Percentiles rank a stretch among this genome's conserved stretches.
Evolutionary conservation across 1,284 basidiomycete genomes (phyloP).

Genomic region (Fomitopsis schrenkii): DNA sequence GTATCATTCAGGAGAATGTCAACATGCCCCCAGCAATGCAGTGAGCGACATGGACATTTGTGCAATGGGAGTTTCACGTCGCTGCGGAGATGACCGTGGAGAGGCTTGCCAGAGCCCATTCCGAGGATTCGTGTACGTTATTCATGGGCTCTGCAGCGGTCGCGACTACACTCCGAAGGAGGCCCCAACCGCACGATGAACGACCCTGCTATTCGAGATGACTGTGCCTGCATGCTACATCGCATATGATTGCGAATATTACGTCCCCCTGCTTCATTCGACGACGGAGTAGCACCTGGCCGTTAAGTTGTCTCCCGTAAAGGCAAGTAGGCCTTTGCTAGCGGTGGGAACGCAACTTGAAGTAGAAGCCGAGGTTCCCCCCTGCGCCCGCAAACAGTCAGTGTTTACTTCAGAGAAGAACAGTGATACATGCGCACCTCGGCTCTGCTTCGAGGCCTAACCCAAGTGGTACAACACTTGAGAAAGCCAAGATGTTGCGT

Average conservation of each 20-base stretch:
- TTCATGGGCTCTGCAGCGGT: background rate
- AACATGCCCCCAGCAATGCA: no score
- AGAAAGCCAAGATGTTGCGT: background rate
- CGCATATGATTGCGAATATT: background rate
- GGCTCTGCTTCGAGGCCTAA: background rate
- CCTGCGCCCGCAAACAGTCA: background rate
- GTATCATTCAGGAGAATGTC: background rate
- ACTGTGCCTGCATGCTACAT: background rate
- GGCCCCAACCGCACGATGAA: background rate
- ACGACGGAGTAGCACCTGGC: background rate
- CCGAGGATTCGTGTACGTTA: background rate
- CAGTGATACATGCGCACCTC: background rate
- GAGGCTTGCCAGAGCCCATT: background rate
- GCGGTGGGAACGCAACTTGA: background rate
- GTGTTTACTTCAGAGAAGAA: background rate
- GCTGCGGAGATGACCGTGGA: constrained; percentile 1
- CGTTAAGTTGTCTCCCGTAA: background rate
- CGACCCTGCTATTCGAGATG: background rate
- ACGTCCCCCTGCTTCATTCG: background rate
- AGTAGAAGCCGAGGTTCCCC: background rate
- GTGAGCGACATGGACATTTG: no score
- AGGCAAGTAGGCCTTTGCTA: background rate
- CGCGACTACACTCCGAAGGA: background rate
- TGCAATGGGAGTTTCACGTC: background rate
- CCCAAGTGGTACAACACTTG: background rate